Evolutionary conservation across 768 basidiomycete genomes (phyloP).

Genomic region (Termitomyces heimii): DNA sequence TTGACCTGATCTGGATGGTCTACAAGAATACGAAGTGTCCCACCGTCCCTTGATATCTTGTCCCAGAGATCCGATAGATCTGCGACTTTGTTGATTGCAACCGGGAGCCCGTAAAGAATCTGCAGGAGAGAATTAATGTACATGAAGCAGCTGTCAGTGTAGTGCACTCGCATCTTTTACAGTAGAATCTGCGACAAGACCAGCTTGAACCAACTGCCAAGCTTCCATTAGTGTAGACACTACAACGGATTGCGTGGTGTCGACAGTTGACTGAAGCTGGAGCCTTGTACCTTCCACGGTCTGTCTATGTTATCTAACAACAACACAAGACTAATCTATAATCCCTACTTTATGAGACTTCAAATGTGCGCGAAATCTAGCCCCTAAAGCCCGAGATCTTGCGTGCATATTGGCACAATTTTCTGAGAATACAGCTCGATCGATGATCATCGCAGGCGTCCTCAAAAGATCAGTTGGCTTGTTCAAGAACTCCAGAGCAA

Average conservation of each 20-base stretch:
- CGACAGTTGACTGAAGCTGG: slow-evolving; percentile 53
- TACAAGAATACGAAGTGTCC: slow-evolving; percentile 58
- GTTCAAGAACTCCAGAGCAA: slow-evolving; percentile 53
- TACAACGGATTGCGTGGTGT: slow-evolving; percentile 55
- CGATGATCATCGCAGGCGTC: slow-evolving; percentile 76
- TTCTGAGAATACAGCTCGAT: slow-evolving; percentile 61
- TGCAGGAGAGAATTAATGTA: slow-evolving; percentile 20
- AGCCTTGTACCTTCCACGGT: slow-evolving; percentile 70
- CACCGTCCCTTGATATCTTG: slow-evolving; percentile 49
- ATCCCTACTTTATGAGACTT: slow-evolving; percentile 72
- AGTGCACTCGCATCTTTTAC: slow-evolving; percentile 68
- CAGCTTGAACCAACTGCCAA: slow-evolving; percentile 63
- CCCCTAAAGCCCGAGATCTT: slow-evolving; percentile 60
- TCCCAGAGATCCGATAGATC: slow-evolving; percentile 61
- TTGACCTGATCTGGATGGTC: slow-evolving; percentile 72
- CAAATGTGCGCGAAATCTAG: slow-evolving; percentile 74
- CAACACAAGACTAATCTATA: neutral
- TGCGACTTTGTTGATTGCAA: slow-evolving; percentile 62
- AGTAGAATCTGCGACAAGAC: slow-evolving; percentile 62
- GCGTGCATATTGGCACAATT: slow-evolving; percentile 75
- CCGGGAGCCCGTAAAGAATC: slow-evolving; percentile 80
- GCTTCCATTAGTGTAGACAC: slow-evolving; percentile 85
- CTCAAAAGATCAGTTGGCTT: slow-evolving; percentile 50
- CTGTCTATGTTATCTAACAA: slow-evolving; percentile 26
- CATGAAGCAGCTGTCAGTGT: neutral